These are phyloP conservation scores for Xylariaceae sp. DNA, from an alignment of 2,329 filamentous ascomycete species.

Conservation along the genomic window DNA sequence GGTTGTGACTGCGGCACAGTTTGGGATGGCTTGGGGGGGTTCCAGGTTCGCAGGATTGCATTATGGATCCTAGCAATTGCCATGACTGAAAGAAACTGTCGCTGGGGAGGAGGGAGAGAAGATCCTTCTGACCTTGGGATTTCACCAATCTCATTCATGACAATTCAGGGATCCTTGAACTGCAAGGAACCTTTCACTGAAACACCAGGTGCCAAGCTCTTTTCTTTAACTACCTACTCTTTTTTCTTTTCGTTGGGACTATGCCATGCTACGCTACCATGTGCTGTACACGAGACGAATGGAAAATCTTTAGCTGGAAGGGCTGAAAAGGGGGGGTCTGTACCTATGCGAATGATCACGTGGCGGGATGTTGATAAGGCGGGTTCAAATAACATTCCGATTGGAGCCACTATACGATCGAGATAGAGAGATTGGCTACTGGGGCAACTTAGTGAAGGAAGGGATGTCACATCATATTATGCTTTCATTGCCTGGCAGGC, in stretches of 20 bases:
- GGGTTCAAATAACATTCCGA: neutral
- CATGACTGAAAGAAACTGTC: neutral
- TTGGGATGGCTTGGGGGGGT: neutral
- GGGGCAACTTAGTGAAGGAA: neutral
- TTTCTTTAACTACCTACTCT: no score
- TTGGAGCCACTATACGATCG: neutral
- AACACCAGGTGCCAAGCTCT: neutral
- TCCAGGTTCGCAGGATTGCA: neutral
- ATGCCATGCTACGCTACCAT: constrained; percentile 19
- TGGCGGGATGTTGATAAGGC: constrained; percentile 2
- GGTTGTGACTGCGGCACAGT: neutral
- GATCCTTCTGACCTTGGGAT: neutral
- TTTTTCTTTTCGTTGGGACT: neutral
- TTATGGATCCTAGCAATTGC: neutral
- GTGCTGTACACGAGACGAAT: constrained; percentile 11
- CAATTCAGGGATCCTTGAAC: neutral
- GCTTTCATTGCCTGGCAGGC: neutral
- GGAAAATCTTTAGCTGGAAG: neutral
- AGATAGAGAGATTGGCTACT: neutral
- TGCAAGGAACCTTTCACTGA: constrained; percentile 13
- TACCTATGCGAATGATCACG: constrained; percentile 10
- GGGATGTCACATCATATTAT: neutral
- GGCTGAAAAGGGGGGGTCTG: neutral
- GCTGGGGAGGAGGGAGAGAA: no score
- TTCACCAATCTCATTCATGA: neutral